phyloP scores from a whole-genome alignment of 192 early-diverging fungal genomes.

The Phlyctochytrium bullatum region DNA sequence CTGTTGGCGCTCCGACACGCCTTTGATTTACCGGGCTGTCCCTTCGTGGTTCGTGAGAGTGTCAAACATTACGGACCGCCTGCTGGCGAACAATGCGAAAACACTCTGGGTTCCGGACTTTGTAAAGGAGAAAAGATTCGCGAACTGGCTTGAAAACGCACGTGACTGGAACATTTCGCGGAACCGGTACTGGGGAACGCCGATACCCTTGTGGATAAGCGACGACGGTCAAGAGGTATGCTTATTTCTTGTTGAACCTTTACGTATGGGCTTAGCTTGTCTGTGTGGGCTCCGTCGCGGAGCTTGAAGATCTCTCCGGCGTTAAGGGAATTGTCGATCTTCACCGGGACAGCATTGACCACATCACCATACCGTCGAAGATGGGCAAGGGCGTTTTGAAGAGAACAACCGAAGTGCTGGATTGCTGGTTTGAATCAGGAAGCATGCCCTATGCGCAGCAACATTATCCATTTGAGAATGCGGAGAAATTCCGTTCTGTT shows the following conservation, averaged over 20 bases:
- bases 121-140: constrained; percentile 97
- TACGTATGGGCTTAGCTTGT: constrained; percentile 45
- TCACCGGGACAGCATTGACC: constrained; percentile 95
- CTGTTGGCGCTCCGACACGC: constrained; percentile 98
- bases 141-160: constrained; percentile 93
- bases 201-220: constrained; percentile 96
- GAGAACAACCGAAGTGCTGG: constrained; percentile 95
- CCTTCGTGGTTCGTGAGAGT: constrained; percentile 98
- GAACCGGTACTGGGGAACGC: constrained; percentile 99
- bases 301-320: constrained; percentile 87
- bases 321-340: constrained; percentile 78
- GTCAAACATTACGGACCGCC: constrained; percentile 73
- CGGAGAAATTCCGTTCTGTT: constrained; percentile 74
- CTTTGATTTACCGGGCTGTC: constrained; percentile 94
- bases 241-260: constrained; percentile 7
- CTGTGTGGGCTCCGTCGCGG: constrained; percentile 86
- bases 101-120: constrained; percentile 95
- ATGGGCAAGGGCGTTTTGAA: constrained; percentile 78
- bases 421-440: constrained; percentile 98
- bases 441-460: constrained; percentile 99
- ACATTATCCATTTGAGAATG: constrained; percentile 99
- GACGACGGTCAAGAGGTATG: constrained; percentile 79
- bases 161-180: constrained; percentile 99
- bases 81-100: constrained; percentile 81
- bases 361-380: constrained; percentile 94